Percentiles rank a stretch among this genome's conserved stretches.
phyloP scores from a whole-genome alignment of 2,329 filamentous ascomycete species.

The Cadophora gregata region DNA sequence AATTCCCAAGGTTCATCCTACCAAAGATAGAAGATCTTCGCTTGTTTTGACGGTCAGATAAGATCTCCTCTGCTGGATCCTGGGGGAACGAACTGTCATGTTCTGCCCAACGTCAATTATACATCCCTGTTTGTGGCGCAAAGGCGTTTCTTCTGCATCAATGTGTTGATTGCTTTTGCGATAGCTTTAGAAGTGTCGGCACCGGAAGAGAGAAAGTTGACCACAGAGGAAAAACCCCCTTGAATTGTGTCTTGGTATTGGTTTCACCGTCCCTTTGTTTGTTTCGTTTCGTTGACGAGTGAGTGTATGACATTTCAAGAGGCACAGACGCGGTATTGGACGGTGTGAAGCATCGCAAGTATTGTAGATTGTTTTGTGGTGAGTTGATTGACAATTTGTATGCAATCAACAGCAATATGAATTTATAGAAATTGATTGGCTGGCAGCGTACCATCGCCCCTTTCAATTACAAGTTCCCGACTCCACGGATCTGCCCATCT shows the following conservation, averaged over 20 bases:
- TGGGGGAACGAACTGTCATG: neutral
- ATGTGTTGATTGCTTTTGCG: neutral
- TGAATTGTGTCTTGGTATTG: neutral
- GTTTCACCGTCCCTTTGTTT: neutral
- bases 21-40: neutral
- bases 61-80: neutral
- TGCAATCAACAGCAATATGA: too few relatives aligned
- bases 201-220: too few relatives aligned
- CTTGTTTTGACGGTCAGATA: neutral
- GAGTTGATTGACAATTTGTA: neutral
- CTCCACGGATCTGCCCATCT: constrained; percentile 4
- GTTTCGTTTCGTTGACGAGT: neutral
- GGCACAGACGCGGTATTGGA: neutral
- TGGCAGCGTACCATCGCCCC: neutral
- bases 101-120: neutral
- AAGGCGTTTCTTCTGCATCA: neutral
- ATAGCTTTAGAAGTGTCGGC: neutral
- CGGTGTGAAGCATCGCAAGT: neutral
- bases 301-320: too few relatives aligned
- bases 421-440: constrained; percentile 1
- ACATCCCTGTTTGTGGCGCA: neutral
- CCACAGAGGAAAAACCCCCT: neutral
- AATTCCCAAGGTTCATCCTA: neutral
- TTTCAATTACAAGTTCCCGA: constrained; percentile 7
- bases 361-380: neutral